phyloP scores from a whole-genome alignment of 2,329 filamentous ascomycete species.

The Didymella pinodella region DNA sequence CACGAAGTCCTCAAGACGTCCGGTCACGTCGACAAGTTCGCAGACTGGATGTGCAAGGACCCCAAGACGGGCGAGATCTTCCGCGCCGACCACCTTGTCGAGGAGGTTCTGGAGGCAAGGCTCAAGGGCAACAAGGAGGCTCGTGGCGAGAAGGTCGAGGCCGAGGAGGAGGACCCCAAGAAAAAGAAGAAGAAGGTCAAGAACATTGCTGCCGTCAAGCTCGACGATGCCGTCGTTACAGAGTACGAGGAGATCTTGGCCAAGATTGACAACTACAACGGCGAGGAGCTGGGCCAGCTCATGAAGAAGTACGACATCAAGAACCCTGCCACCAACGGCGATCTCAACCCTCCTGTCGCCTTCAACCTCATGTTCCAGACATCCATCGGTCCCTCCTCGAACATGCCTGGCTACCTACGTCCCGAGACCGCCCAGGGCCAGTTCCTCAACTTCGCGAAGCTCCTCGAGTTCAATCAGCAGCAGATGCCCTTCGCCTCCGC shows the following conservation, averaged over 20 bases:
- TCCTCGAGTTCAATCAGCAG: constrained; percentile 94
- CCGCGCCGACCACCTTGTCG: constrained; percentile 93
- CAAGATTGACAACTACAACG: constrained; percentile 94
- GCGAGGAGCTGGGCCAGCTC: constrained; percentile 82
- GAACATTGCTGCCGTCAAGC: constrained; percentile 70
- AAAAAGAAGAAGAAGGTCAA: constrained; percentile 89
- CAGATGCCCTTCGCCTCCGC: constrained; percentile 97
- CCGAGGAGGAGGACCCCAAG: constrained; percentile 79
- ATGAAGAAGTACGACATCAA: constrained; percentile 89
- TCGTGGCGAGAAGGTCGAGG: constrained; percentile 78
- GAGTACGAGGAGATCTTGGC: constrained; percentile 94
- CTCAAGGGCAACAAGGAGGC: constrained; percentile 93
- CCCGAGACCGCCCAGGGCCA: constrained; percentile 98
- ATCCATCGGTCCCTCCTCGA: constrained; percentile 88
- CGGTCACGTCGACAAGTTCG: constrained; percentile 97
- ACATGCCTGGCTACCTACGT: constrained; percentile 68
- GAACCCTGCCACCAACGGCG: constrained; percentile 81
- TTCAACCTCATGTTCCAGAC: constrained; percentile 99
- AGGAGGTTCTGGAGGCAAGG: constrained; percentile 87
- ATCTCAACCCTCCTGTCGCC: constrained; percentile 80
- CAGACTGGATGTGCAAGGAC: constrained; percentile 99
- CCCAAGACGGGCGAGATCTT: constrained; percentile 97
- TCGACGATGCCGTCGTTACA: constrained; percentile 83
- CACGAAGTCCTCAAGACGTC: constrained; percentile 90
- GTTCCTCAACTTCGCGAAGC: constrained; percentile 95